phyloP scores from a whole-genome alignment of 2,329 filamentous ascomycete species.

The Xenoacremonium recifei region DNA sequence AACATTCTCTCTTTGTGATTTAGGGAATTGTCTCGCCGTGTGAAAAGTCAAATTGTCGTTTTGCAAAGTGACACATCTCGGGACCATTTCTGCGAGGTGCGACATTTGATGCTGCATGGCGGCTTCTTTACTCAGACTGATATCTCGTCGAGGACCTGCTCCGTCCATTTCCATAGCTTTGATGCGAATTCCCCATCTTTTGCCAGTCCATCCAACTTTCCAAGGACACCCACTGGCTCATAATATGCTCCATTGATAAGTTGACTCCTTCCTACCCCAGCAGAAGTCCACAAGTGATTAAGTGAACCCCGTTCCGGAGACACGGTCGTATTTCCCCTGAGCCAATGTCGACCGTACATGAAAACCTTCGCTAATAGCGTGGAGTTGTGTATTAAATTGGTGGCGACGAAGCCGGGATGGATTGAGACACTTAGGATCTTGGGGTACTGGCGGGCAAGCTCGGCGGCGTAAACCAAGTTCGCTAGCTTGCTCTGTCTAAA shows the following conservation, averaged over 20 bases:
- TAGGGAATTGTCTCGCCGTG: no score
- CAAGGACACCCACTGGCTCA: constrained; percentile 1
- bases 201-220: neutral
- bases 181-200: neutral
- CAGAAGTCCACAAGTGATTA: neutral
- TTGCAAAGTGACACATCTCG: no score
- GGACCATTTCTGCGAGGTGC: no score
- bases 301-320: neutral
- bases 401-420: neutral
- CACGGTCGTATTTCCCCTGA: neutral
- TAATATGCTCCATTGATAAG: neutral
- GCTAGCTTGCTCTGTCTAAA: constrained; percentile 2
- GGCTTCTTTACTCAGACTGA: no score
- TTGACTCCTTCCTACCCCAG: neutral
- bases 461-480: neutral
- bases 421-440: neutral
- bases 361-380: neutral
- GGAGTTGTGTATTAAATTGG: neutral
- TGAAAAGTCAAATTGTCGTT: no score
- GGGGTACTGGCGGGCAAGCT: neutral
- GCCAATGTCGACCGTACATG: neutral
- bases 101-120: no score
- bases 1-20: no score
- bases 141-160: no score
- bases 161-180: constrained; percentile 1